These are phyloP conservation scores for Collybiopsis confluens DNA, from an alignment of 768 basidiomycete genomes.

Conservation along the genomic window DNA sequence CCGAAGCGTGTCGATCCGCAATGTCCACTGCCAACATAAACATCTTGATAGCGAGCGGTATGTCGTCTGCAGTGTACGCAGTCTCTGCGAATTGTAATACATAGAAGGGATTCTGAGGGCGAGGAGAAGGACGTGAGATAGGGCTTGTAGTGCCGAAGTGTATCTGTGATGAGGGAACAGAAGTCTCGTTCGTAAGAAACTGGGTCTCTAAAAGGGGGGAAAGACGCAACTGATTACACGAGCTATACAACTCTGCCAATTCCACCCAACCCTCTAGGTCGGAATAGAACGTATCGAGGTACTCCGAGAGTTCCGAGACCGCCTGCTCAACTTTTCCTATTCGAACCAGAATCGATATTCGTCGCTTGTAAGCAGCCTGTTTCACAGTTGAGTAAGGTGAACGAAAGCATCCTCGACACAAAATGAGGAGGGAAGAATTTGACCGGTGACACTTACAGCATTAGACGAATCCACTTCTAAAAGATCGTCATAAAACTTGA, in stretches of 20 bases:
- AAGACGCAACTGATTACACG: conserved; percentile 63
- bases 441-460: conserved; percentile 45
- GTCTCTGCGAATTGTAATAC: conserved; percentile 85
- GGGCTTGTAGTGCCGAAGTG: conserved; percentile 62
- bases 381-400: too few relatives aligned
- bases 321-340: conserved; percentile 61
- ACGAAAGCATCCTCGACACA: too few relatives aligned
- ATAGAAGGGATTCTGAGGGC: conserved; percentile 86
- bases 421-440: too few relatives aligned
- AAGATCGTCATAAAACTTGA: conserved; percentile 62
- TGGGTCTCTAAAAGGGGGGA: background rate
- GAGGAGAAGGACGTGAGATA: conserved; percentile 79
- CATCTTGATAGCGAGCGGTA: conserved; percentile 73
- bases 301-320: conserved; percentile 64
- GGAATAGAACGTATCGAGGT: conserved; percentile 84
- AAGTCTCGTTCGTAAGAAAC: background rate
- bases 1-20: conserved; percentile 50
- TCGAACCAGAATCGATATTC: conserved; percentile 65
- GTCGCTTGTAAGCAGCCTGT: conserved; percentile 77
- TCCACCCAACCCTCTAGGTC: conserved; percentile 89
- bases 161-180: conserved; percentile 61
- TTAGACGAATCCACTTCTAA: conserved; percentile 66
- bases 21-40: conserved; percentile 80
- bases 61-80: conserved; percentile 74
- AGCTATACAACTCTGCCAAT: conserved; percentile 74